Evolutionary conservation across 768 basidiomycete genomes (phyloP).

Genomic region (Termitomyces sp.): DNA sequence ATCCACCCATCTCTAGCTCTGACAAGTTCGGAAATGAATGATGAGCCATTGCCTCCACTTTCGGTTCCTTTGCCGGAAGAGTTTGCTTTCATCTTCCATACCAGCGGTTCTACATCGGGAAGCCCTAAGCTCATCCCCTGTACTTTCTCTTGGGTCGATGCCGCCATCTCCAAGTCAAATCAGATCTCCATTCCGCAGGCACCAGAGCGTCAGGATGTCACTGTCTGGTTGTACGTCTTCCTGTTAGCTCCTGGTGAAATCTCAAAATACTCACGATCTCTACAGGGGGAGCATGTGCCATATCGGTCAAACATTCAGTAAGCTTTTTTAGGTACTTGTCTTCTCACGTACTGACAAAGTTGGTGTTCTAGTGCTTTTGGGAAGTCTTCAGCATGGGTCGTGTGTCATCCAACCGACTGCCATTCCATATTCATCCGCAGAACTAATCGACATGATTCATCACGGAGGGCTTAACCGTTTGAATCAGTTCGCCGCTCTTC

Average conservation of each 20-base stretch:
- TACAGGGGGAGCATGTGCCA: conserved; percentile 81
- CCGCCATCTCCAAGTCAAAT: conserved; percentile 44
- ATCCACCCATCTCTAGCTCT: conserved; percentile 29
- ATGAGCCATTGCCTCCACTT: conserved; percentile 36
- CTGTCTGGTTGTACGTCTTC: conserved; percentile 52
- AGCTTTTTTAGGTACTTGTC: conserved; percentile 27
- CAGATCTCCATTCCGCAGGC: conserved; percentile 38
- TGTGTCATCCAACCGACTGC: conserved; percentile 71
- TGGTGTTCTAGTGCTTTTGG: conserved; percentile 56
- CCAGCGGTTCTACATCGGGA: conserved; percentile 65
- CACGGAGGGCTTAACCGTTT: conserved; percentile 69
- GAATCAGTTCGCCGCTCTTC: conserved; percentile 71
- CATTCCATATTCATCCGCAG: conserved; percentile 62
- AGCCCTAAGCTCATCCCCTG: conserved; percentile 64
- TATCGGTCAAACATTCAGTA: conserved; percentile 74
- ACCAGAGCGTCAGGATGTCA: conserved; percentile 48
- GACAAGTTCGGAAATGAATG: conserved; percentile 24
- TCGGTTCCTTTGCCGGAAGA: conserved; percentile 24
- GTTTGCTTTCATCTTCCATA: conserved; percentile 57
- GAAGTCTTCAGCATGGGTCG: conserved; percentile 66
- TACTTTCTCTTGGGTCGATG: conserved; percentile 50
- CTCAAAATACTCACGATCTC: conserved; percentile 7
- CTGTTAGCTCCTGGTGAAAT: background rate
- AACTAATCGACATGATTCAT: conserved; percentile 69
- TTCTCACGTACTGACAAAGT: conserved; percentile 17